phyloP scores from a whole-genome alignment of 495 filamentous ascomycete species.

The Aspergillus egyptiacus region DNA sequence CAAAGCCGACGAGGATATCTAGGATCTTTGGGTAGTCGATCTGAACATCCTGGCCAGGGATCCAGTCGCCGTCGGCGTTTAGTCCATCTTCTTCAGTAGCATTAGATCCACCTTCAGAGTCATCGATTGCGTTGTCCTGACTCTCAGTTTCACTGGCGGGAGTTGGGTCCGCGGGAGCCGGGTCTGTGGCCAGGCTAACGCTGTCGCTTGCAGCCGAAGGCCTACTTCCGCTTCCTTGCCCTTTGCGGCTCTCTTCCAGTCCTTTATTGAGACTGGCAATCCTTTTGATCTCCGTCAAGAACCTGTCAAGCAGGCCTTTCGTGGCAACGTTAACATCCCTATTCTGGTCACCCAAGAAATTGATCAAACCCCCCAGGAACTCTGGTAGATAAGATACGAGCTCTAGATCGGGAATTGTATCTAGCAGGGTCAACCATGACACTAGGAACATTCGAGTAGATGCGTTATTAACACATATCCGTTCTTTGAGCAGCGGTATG shows the following conservation, averaged over 20 bases:
- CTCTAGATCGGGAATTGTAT: conserved; percentile 96
- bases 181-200: conserved; percentile 49
- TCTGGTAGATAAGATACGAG: conserved; percentile 88
- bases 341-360: conserved; percentile 86
- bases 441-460: conserved; percentile 95
- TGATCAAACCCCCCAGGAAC: conserved; percentile 84
- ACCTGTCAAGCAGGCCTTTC: conserved; percentile 83
- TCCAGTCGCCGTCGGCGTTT: conserved; percentile 80
- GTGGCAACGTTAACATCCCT: conserved; percentile 91
- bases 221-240: conserved; percentile 59
- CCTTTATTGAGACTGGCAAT: conserved; percentile 90
- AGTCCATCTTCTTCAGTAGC: conserved; percentile 60
- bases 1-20: conserved; percentile 84
- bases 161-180: conserved; percentile 44
- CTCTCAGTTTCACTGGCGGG: conserved; percentile 31
- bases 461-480: conserved; percentile 88
- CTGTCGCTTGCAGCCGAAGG: conserved; percentile 60
- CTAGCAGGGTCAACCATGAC: conserved; percentile 89
- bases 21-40: conserved; percentile 89
- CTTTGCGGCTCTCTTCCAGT: conserved; percentile 77
- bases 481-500: conserved; percentile 86
- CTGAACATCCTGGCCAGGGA: conserved; percentile 94
- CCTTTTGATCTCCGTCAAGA: conserved; percentile 88
- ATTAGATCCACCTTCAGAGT: conserved; percentile 53
- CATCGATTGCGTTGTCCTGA: conserved; percentile 45